Evolutionary conservation across 2,329 filamentous ascomycete species (phyloP), one percentile per base, ranked within the genome.

Genomic region (Cladophialophora bantiana): DNA sequence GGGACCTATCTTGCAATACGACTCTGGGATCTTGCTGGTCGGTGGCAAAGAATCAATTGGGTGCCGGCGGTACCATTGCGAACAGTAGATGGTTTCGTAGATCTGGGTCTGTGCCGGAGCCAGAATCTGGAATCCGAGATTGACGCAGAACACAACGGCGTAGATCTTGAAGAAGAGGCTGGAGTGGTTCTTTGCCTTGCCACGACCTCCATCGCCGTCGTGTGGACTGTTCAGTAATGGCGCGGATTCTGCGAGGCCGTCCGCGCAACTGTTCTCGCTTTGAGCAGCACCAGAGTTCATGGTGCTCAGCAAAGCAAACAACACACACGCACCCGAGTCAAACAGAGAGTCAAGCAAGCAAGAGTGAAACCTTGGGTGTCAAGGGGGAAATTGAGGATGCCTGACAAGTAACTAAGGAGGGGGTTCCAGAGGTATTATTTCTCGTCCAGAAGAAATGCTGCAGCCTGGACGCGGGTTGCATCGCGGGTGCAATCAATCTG

Each of bases 51-150:
- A 75, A n/a, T 75, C 77, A 18, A 80, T 77, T 64, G 84, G 80
- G 55, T 78, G 73, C 35, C 74, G 70, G 40, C 75, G 60, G 68
- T 80, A 85, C 72, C 82, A 81, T 38, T 79, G 76, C 20, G 80
- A 76, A 71, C 83, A 85, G 38, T 82, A 77, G 59, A 84, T 83
- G 26, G 79, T 77, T 70, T 85, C 83, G 74, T 77, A 83, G 45
- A 85, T 79, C 58, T 82, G 80, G 6, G 81, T 83, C 70, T 78
- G 77, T 3, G 83, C 82, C 0, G 81, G 78, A 15, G 79, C 75
- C 26, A 79, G 73, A 64, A 84, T 80, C 66, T 79, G 79, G 9
- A 78, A 75, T 34, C 82, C 82, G 13, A 83, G 74, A 66, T 84
- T 82, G 66, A 83, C 74, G 32, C 77, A 74, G 26, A 81, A 74